These are phyloP conservation scores for Vinca minor DNA, from an alignment of 257 asterid genomes.

Conservation along the genomic window DNA sequence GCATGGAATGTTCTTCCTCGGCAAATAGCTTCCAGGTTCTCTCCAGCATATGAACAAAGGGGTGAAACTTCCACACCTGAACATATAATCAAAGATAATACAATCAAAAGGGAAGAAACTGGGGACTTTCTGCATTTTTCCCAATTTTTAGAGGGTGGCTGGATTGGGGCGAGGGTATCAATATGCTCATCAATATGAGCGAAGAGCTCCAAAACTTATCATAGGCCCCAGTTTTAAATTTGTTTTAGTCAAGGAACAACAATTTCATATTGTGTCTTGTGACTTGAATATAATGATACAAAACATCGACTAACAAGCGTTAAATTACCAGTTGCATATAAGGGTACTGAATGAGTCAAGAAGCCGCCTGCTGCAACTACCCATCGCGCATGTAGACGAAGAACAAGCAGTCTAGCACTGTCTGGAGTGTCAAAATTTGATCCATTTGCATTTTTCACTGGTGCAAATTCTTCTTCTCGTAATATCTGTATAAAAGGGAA, in stretches of 20 bases:
- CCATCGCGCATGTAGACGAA: conserved; percentile 93
- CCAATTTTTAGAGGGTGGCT: too few species aligned
- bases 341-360: conserved; percentile 92
- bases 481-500: conserved; percentile 33
- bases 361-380: conserved; percentile 98
- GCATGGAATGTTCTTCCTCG: conserved; percentile 95
- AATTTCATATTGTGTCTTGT: too few species aligned
- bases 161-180: too few species aligned
- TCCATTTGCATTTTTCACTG: conserved; percentile 88
- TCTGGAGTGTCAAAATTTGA: conserved; percentile 92
- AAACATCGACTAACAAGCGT: neutral
- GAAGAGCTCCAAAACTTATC: too few species aligned
- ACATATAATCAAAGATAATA: neutral
- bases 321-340: conserved; percentile 69
- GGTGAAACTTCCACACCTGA: conserved; percentile 95
- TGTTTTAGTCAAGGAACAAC: too few species aligned
- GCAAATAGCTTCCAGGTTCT: conserved; percentile 86
- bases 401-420: conserved; percentile 80
- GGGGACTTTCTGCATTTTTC: neutral
- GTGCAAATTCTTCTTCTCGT: conserved; percentile 97
- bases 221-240: too few species aligned
- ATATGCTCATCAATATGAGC: neutral
- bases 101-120: neutral
- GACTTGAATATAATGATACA: too few species aligned
- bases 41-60: conserved; percentile 88